A percentile compares a stretch with the other conserved stretches of the same genome.
Conservation (phyloP, 345 rosid genomes). For the Euclidium syriacum region DNA sequence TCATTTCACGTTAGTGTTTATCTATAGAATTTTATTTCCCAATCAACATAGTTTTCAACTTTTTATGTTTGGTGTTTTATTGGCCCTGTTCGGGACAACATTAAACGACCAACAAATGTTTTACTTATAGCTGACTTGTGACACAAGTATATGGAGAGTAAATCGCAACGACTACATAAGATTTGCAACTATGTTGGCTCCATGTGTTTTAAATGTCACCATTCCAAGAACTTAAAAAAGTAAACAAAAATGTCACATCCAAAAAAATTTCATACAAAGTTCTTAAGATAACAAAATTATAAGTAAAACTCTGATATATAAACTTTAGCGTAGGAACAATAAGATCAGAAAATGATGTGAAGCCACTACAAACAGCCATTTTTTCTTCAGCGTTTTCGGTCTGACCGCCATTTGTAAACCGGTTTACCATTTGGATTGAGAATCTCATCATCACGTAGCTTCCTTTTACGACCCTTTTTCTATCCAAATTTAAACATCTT, state of each 20-base stretch:
- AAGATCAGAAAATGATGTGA: conserved; percentile 1
- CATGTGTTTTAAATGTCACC: no score
- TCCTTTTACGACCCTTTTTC: conserved; percentile 80
- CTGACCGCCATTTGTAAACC: conserved; percentile 69
- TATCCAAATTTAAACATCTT: conserved; percentile 20
- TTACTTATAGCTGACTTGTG: no score
- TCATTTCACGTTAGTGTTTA: no score
- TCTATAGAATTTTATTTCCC: no score
- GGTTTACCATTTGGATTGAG: conserved; percentile 53
- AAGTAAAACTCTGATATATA: background rate
- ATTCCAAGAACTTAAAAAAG: background rate
- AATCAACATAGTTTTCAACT: no score
- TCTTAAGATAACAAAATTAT: background rate
- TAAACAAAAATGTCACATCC: background rate
- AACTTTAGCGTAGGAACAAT: conserved; percentile 8
- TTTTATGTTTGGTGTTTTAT: no score
- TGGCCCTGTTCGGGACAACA: no score
- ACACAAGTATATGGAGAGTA: no score
- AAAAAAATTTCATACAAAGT: background rate
- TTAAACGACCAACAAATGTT: no score
- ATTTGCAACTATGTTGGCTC: no score
- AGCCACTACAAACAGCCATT: conserved; percentile 14
- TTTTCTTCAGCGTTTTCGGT: conserved; percentile 62
- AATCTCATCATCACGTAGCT: conserved; percentile 72
- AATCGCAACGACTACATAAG: no score